Evolutionary conservation across 179 eudicot species (phyloP).

Genomic region (Patellifolia procumbens): DNA sequence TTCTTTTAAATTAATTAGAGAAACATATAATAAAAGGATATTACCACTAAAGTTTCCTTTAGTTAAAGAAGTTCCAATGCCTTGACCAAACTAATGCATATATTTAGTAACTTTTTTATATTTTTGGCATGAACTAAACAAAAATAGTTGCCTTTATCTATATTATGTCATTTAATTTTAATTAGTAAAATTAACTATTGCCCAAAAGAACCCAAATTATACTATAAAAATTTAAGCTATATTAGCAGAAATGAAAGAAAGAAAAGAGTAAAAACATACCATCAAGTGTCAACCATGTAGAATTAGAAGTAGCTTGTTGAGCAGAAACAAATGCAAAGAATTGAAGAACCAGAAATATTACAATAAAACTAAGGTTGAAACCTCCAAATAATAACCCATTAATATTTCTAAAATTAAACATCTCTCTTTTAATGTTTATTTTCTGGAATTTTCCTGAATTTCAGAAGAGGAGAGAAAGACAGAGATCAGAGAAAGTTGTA

Average conservation of each 20-base stretch:
- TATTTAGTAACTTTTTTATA: too few relatives aligned
- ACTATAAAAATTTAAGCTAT: neutral
- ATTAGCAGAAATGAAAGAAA: neutral
- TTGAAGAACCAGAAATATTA: neutral
- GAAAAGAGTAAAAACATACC: neutral
- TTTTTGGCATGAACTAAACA: too few relatives aligned
- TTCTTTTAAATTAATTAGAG: too few relatives aligned
- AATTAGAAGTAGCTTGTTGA: neutral
- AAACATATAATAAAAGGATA: neutral
- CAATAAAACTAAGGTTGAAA: neutral
- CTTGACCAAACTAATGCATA: neutral
- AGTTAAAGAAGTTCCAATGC: neutral
- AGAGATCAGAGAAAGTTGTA: neutral
- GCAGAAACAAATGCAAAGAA: neutral
- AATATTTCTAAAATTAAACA: neutral
- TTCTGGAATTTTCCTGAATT: neutral
- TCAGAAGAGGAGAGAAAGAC: neutral
- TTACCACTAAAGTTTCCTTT: neutral
- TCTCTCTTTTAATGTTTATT: neutral
- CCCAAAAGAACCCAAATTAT: too few relatives aligned
- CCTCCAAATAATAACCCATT: neutral
- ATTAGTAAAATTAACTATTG: too few relatives aligned
- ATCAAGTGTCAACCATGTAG: conserved; percentile 14
- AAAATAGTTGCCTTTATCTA: too few relatives aligned
- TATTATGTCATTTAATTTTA: too few relatives aligned